Evolutionary conservation across 2,329 filamentous ascomycete species (phyloP).

Genomic region (Coniella lustricola): DNA sequence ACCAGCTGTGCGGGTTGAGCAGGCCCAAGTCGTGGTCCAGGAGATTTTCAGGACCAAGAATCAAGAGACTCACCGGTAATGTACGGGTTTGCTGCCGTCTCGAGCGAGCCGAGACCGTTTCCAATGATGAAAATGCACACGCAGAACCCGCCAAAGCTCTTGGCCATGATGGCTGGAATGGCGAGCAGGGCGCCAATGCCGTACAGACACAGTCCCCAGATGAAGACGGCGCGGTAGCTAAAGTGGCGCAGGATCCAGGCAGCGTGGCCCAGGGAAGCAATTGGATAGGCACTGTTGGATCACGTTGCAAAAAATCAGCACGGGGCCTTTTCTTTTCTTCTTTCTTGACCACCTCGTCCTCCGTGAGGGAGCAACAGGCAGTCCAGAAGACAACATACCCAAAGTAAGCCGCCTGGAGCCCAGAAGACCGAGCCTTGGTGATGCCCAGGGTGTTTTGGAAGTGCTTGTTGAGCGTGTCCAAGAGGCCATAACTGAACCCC

Average conservation of each 20-base stretch:
- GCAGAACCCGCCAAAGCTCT: constrained; percentile 69
- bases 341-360: no score
- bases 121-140: constrained; percentile 67
- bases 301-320: no score
- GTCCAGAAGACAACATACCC: constrained; percentile 34
- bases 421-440: constrained; percentile 49
- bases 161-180: constrained; percentile 49
- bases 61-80: constrained; percentile 42
- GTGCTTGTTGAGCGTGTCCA: constrained; percentile 48
- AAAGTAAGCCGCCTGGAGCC: constrained; percentile 59
- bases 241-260: constrained; percentile 60
- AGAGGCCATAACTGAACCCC: constrained; percentile 51
- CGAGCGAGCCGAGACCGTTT: constrained; percentile 64
- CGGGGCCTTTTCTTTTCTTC: no score
- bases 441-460: constrained; percentile 51
- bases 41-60: no score
- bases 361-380: no score
- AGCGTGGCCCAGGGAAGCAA: constrained; percentile 60
- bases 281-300: constrained; percentile 50
- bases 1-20: no score
- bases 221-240: constrained; percentile 60
- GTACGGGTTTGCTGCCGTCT: constrained; percentile 72
- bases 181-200: constrained; percentile 52
- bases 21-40: background rate
- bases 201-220: constrained; percentile 61